Percentiles rank a stretch among this genome's conserved stretches.
Evolutionary conservation across 1,139 yeast genomes (phyloP).

Genomic region (Starmera stellimalicola): DNA sequence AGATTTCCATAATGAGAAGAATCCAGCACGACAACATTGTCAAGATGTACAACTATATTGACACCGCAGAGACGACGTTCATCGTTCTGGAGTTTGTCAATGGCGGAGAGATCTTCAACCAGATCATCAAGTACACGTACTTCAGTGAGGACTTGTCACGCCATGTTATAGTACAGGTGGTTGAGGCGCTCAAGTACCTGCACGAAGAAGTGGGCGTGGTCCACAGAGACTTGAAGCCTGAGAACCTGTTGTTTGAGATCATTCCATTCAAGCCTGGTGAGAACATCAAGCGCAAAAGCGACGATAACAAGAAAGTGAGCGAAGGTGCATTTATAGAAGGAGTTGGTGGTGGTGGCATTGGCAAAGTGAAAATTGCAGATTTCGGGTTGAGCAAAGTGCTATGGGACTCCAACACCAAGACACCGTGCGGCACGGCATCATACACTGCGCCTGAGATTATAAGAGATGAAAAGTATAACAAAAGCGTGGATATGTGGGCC

Average conservation of each 20-base stretch:
- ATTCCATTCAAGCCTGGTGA: slow-evolving; percentile 39
- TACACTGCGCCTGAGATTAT: slow-evolving; percentile 95
- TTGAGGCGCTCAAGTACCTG: slow-evolving; percentile 70
- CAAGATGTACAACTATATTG: slow-evolving; percentile 55
- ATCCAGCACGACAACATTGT: slow-evolving; percentile 64
- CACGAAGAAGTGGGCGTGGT: slow-evolving; percentile 75
- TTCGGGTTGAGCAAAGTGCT: slow-evolving; percentile 87
- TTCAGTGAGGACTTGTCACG: slow-evolving; percentile 79
- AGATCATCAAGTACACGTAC: slow-evolving; percentile 84
- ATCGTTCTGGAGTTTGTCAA: slow-evolving; percentile 74
- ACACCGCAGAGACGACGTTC: slow-evolving; percentile 57
- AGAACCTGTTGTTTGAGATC: slow-evolving; percentile 76
- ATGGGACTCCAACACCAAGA: slow-evolving; percentile 57
- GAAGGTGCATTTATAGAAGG: slow-evolving; percentile 76
- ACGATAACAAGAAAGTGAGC: slow-evolving; percentile 68
- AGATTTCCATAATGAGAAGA: slow-evolving; percentile 50
- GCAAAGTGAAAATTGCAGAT: slow-evolving; percentile 79
- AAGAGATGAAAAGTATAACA: slow-evolving; percentile 74
- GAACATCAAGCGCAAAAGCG: slow-evolving; percentile 49
- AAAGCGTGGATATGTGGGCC: slow-evolving; percentile 94
- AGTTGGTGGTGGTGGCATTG: slow-evolving; percentile 86
- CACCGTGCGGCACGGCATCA: slow-evolving; percentile 88
- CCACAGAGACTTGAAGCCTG: slow-evolving; percentile 94
- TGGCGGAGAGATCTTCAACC: slow-evolving; percentile 94
- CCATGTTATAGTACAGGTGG: slow-evolving; percentile 78